phyloP scores from a whole-genome alignment of 2,329 filamentous ascomycete genomes.

The Magnaporthiopsis poae region DNA sequence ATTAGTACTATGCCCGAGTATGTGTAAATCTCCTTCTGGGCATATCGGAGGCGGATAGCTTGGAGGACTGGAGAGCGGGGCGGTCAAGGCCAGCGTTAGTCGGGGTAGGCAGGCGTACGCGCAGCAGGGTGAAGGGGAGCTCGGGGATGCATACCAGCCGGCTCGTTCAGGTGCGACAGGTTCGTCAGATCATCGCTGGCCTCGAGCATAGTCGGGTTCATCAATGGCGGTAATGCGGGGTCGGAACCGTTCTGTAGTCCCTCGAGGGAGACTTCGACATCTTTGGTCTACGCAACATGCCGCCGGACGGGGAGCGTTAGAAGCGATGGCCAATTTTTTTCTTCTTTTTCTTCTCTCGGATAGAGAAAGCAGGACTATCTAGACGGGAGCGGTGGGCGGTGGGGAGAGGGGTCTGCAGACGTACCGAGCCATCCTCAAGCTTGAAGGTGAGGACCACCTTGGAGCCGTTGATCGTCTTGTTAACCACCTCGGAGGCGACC shows the following conservation, averaged over 20 bases:
- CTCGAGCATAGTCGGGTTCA: slow-evolving; percentile 97
- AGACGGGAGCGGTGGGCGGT: background rate
- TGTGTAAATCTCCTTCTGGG: slow-evolving; percentile 98
- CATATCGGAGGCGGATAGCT: slow-evolving; percentile 91
- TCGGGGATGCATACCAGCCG: slow-evolving; percentile 60
- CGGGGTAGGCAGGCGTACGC: too few relatives aligned
- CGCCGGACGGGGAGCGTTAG: background rate
- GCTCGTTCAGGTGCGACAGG: slow-evolving; percentile 94
- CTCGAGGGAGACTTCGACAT: slow-evolving; percentile 64
- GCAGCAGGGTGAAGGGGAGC: background rate
- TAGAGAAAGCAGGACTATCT: background rate
- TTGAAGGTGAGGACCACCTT: slow-evolving; percentile 82
- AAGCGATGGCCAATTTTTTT: background rate
- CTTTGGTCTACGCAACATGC: slow-evolving; percentile 52
- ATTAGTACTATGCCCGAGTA: slow-evolving; percentile 98
- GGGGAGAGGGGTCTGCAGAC: slow-evolving; percentile 13
- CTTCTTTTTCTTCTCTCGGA: background rate
- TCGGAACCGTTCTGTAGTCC: slow-evolving; percentile 70
- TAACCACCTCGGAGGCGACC: slow-evolving; percentile 88
- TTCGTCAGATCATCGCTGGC: slow-evolving; percentile 97
- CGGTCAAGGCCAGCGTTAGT: slow-evolving; percentile 10
- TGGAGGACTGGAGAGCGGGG: slow-evolving; percentile 61
- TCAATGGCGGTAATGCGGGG: slow-evolving; percentile 74
- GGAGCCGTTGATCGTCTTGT: slow-evolving; percentile 72
- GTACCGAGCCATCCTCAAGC: slow-evolving; percentile 86